Percentiles rank a stretch among this genome's conserved stretches.
Conservation (phyloP, 371 early-diverging fungal species). For the Zopfochytrium polystomum region DNA sequence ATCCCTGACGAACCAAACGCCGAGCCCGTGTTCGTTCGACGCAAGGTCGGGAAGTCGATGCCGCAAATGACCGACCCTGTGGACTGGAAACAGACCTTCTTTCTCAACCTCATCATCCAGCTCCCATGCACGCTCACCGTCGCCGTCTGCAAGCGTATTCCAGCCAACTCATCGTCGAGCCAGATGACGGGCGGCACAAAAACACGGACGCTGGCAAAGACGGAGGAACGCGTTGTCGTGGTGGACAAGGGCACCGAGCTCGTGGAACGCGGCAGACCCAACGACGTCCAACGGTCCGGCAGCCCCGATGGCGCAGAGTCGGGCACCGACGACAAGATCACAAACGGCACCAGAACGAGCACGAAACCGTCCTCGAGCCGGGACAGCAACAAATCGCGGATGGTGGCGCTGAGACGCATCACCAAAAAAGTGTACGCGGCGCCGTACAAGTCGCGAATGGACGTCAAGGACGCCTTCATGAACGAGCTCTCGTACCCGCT, state of each 20-base stretch:
- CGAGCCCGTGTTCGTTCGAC: conserved; percentile 9
- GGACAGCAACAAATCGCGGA: conserved; percentile 26
- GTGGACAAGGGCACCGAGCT: too few species aligned
- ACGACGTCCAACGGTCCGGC: too few species aligned
- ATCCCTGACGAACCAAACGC: neutral
- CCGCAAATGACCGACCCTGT: too few species aligned
- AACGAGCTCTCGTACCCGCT: conserved; percentile 77
- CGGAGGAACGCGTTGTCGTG: too few species aligned
- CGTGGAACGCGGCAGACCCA: too few species aligned
- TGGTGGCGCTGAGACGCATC: conserved; percentile 60
- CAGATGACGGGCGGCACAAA: too few species aligned
- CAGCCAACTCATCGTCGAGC: too few species aligned
- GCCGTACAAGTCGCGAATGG: conserved; percentile 77
- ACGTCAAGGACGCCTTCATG: conserved; percentile 71
- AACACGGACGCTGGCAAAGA: too few species aligned
- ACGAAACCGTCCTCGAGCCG: conserved; percentile 8
- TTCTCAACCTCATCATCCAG: conserved; percentile 80
- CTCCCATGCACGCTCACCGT: conserved; percentile 78
- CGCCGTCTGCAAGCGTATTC: conserved; percentile 66
- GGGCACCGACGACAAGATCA: too few species aligned
- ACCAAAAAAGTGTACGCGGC: conserved; percentile 75
- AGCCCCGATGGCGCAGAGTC: too few species aligned
- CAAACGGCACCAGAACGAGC: conserved; percentile 2
- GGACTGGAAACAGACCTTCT: conserved; percentile 81
- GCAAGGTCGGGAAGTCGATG: conserved; percentile 13